phyloP scores from a whole-genome alignment of 352 stramenopile species.

The Globisporangium acanthophoron region DNA sequence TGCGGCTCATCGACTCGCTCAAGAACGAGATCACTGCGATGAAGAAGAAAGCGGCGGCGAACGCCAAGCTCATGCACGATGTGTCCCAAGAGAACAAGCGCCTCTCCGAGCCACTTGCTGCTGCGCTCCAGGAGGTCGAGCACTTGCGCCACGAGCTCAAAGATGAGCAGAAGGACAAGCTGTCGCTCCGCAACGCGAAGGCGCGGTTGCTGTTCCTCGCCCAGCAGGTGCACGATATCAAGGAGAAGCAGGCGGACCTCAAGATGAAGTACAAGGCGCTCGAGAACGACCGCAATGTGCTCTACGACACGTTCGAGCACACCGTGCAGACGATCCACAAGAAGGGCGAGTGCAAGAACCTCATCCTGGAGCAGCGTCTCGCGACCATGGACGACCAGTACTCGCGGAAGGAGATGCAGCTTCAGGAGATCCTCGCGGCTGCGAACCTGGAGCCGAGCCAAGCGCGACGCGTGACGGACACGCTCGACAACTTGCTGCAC shows the following conservation, averaged over 20 bases:
- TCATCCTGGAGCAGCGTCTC: conserved; percentile 84
- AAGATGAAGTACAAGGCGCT: conserved; percentile 65
- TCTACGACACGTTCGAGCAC: conserved; percentile 91
- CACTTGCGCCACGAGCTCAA: conserved; percentile 86
- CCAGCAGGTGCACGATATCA: conserved; percentile 62
- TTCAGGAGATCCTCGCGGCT: conserved; percentile 66
- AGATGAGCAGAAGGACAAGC: conserved; percentile 89
- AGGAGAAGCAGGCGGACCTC: conserved; percentile 59
- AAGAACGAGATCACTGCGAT: conserved; percentile 92
- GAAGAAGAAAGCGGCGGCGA: conserved; percentile 89
- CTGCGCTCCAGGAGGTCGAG: conserved; percentile 87
- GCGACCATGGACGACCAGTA: conserved; percentile 66
- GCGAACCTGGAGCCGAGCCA: conserved; percentile 70
- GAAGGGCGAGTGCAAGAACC: conserved; percentile 89
- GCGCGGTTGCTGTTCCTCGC: conserved; percentile 76
- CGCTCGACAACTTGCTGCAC: conserved; percentile 56
- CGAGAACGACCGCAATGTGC: conserved; percentile 80
- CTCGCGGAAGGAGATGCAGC: conserved; percentile 62
- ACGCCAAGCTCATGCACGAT: conserved; percentile 92
- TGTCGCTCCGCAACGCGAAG: conserved; percentile 87
- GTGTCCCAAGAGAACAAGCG: conserved; percentile 91
- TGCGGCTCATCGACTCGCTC: conserved; percentile 90
- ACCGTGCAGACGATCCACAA: conserved; percentile 87
- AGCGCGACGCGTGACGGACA: conserved; percentile 60
- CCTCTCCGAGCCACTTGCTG: conserved; percentile 82